phyloP scores from a whole-genome alignment of 768 basidiomycete genomes.

The Nidula microcarpa region DNA sequence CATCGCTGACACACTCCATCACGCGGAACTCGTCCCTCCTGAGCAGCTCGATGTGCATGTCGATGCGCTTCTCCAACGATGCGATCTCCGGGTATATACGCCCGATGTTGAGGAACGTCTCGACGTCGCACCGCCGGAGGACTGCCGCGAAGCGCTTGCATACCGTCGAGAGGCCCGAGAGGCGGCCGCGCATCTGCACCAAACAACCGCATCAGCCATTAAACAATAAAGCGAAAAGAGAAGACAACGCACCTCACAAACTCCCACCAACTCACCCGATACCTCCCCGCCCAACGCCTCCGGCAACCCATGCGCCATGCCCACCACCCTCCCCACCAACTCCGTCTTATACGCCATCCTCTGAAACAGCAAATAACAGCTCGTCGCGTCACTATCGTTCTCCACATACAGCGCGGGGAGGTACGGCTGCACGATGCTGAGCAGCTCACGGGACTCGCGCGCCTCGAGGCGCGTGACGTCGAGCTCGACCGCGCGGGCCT shows the following conservation, averaged over 20 bases:
- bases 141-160: conserved; percentile 90
- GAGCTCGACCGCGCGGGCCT: conserved; percentile 84
- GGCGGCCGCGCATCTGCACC: conserved; percentile 74
- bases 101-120: conserved; percentile 83
- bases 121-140: conserved; percentile 75
- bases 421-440: conserved; percentile 86
- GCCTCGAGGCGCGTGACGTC: conserved; percentile 87
- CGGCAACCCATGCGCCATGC: conserved; percentile 79
- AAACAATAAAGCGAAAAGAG: background rate
- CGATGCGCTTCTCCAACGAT: conserved; percentile 87
- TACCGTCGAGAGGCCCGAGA: conserved; percentile 75
- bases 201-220: conserved; percentile 1
- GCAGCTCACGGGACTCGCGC: conserved; percentile 73
- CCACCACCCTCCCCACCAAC: conserved; percentile 78
- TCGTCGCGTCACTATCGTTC: conserved; percentile 84
- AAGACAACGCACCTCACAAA: conserved; percentile 72
- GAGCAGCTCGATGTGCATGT: conserved; percentile 85
- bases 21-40: conserved; percentile 89
- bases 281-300: conserved; percentile 80
- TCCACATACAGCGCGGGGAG: conserved; percentile 89
- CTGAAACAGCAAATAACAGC: conserved; percentile 90
- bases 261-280: conserved; percentile 84
- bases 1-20: conserved; percentile 88
- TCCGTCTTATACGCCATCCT: conserved; percentile 85
- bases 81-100: conserved; percentile 80